Base-by-base conservation (phyloP, 2,329 filamentous ascomycete genomes). In the Sporothrix humicola region DNA sequence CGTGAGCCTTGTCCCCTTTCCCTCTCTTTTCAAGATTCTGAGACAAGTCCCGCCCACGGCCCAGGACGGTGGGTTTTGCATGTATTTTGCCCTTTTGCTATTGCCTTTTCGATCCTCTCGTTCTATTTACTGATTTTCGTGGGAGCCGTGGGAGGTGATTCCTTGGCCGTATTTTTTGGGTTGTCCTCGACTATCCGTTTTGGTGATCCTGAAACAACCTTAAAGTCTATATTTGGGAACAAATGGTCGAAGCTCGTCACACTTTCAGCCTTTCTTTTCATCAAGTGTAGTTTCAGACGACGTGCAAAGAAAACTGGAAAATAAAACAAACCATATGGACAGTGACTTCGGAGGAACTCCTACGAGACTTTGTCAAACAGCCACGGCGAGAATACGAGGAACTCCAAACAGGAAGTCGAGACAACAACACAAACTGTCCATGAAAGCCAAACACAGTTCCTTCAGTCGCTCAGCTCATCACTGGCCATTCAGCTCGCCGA, bases 171-270 rank as follows among this genome's bases (percentile, higher is more conserved):
- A 1, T 5, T 13, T 50, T 50, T 37, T 52, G 44, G 20, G 23
- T 52, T 71, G 2, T 7, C 17, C 12, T 52, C 1, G 48, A 15
- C 52, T 65, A 37, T 65, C 69, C 58, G 26, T 66, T 72, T 66
- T 72, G 70, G 70, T 72, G 70, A 65, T 72, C 46, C 46, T 72
- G 59, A 72, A 72, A 72, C 58, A 65, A 72, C 58, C 46, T 26
- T 54, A 65, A 65, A 52, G 70, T 72, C 70, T 72, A 72, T 72
- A 65, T 66, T 66, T 72, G 70, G 59, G 54, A 23, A 48, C 61
- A 65, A 6, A 37, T 37, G 42, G 65, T 50, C 37, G 42, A 63
- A 23, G 42, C 37, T 44, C 23, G 52, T 8, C 61, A 44, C 9
- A 20, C 17, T 46, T 46, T 65, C 9, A 50, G 63, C 17, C 44